These are phyloP conservation scores for Macrolepiota albuminosa DNA, from an alignment of 768 basidiomycete species.

Conservation along the genomic window DNA sequence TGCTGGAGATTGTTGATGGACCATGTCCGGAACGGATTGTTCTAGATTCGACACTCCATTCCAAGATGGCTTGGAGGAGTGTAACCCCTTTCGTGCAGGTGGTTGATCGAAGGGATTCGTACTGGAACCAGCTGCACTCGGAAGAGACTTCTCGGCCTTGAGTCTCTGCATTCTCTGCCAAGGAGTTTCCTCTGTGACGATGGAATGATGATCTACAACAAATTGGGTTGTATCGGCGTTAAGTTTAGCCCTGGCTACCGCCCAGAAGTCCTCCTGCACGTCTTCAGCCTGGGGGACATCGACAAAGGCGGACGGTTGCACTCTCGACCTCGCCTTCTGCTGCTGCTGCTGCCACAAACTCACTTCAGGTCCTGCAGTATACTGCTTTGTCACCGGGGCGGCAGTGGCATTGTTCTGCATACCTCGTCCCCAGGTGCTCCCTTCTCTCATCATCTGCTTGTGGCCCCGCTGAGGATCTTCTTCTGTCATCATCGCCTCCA, in stretches of 20 bases:
- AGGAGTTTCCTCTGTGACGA: slow-evolving; percentile 10
- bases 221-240: background rate
- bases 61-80: slow-evolving; percentile 8
- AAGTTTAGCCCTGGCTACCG: background rate
- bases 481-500: background rate
- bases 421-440: slow-evolving; percentile 1
- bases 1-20: slow-evolving; percentile 3
- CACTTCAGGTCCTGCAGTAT: background rate
- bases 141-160: background rate
- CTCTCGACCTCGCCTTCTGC: background rate
- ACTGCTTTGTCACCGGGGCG: background rate
- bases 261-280: slow-evolving; percentile 2
- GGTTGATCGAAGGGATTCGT: slow-evolving; percentile 7
- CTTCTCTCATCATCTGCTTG: background rate
- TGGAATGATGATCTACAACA: background rate
- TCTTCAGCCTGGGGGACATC: background rate
- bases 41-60: slow-evolving; percentile 3
- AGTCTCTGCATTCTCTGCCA: slow-evolving; percentile 14
- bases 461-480: slow-evolving; percentile 6
- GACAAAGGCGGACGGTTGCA: background rate
- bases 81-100: slow-evolving; percentile 2
- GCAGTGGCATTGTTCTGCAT: background rate
- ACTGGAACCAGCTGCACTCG: background rate
- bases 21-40: background rate
- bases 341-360: slow-evolving; percentile 3